Evolutionary conservation across 2,329 filamentous ascomycete species (phyloP), one percentile per base, ranked within the genome.

Genomic region (Aspergillus aculeatinus): DNA sequence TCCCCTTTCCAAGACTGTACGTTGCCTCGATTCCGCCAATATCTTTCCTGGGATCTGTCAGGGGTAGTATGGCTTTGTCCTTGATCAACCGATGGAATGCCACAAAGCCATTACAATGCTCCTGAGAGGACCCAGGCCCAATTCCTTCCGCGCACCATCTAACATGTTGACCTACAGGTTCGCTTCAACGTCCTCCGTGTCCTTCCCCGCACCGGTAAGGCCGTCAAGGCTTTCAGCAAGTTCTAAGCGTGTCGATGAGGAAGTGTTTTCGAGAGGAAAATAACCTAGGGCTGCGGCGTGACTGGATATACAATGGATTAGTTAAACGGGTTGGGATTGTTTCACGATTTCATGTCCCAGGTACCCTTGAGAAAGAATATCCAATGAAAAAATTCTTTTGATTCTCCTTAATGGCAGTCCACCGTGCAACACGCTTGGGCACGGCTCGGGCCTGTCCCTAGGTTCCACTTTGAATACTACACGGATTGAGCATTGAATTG

Each of bases 121-220:
- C 11, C 31, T 35, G 44, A 7, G 47, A 23, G 55, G 47, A n/a
- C 27, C 21, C 21, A 2, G 29, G 57, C 57, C 52, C 25, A 47
- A 5, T n/a, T 31, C 31, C 1, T 31, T 53, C n/a, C 10, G 12
- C n/a, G 23, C 14, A 29, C 19, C 33, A 14, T 60, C 65, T 73
- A 65, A 72, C 60, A 59, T 59, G 3, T 51, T 52, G 42, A 56
- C 55, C 27, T 62, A 53, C 70, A 96, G 92, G 90, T 96, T 79
- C 95, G 95, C 80, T 99, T 99, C 91, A 99, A 99, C 86, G 93
- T 97, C 80, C 91, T 99, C 80, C 93, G 95, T 78, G 95, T 99
- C 76, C 90, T 98, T 77, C 94, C 94, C 83, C 89, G 93, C 85
- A 96, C 92, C 76, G 92, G 93, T 84, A 97, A 97, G 89, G 83